Evolutionary conservation across 2,329 filamentous ascomycete genomes (phyloP).

Genomic region (Lasiodiplodia hormozganensis): DNA sequence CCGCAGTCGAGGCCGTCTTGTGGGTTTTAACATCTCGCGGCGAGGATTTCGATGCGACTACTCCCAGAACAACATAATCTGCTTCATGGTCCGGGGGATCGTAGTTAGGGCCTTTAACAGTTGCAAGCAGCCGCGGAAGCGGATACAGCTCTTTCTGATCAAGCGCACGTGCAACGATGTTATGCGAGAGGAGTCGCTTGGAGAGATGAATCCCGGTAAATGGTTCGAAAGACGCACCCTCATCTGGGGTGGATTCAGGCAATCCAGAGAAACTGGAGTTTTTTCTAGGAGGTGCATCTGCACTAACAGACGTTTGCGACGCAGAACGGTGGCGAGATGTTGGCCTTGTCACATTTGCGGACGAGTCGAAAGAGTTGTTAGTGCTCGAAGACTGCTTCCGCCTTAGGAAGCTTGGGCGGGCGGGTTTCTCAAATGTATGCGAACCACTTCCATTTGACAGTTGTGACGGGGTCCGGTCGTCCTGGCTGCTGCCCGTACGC

Average conservation of each 20-base stretch:
- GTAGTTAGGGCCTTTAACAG: constrained; percentile 83
- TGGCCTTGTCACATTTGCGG: background rate
- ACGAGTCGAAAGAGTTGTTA: constrained; percentile 10
- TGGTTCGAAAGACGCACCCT: constrained; percentile 66
- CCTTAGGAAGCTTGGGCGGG: constrained; percentile 4
- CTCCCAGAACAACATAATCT: constrained; percentile 87
- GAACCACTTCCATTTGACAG: constrained; percentile 14
- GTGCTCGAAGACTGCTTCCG: background rate
- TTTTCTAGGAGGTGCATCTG: background rate
- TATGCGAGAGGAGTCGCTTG: constrained; percentile 82
- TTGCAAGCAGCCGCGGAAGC: constrained; percentile 80
- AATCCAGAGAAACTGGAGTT: constrained; percentile 23
- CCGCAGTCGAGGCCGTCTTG: constrained; percentile 48
- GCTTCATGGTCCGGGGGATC: constrained; percentile 81
- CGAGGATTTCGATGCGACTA: constrained; percentile 87
- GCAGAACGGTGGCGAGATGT: constrained; percentile 6
- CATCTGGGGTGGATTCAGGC: constrained; percentile 39
- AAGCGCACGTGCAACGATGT: constrained; percentile 78
- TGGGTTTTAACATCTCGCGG: constrained; percentile 68
- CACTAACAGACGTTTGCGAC: background rate
- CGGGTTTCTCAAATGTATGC: constrained; percentile 13
- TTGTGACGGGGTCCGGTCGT: constrained; percentile 27
- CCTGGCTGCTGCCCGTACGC: constrained; percentile 31
- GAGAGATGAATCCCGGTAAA: constrained; percentile 87
- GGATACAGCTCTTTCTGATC: constrained; percentile 77